These are phyloP conservation scores for Leptographium radiaticola DNA, from an alignment of 2,329 filamentous ascomycete genomes.

Conservation along the genomic window DNA sequence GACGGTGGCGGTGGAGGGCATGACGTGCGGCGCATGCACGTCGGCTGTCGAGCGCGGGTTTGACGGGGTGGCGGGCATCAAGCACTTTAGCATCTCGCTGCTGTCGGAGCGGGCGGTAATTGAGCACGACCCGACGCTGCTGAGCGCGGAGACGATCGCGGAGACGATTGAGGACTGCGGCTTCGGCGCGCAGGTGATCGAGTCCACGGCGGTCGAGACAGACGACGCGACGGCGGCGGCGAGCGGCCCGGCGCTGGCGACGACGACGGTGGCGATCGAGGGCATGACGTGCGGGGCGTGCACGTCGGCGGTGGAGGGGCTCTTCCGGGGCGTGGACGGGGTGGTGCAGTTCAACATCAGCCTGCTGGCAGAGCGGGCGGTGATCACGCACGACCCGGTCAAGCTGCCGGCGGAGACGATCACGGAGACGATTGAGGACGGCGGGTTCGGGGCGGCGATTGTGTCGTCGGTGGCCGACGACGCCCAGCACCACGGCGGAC, in stretches of 20 bases:
- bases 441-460: conserved; percentile 78
- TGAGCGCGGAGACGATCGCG: conserved; percentile 39
- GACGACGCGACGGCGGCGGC: conserved; percentile 14
- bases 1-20: conserved; percentile 68
- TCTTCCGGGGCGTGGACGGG: conserved; percentile 65
- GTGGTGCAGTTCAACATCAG: conserved; percentile 88
- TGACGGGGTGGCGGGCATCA: conserved; percentile 59
- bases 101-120: conserved; percentile 77
- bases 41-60: conserved; percentile 75
- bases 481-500: conserved; percentile 22
- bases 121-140: conserved; percentile 53
- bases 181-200: conserved; percentile 68
- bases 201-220: conserved; percentile 38
- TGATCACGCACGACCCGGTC: conserved; percentile 68
- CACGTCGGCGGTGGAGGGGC: conserved; percentile 78
- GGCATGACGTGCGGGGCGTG: conserved; percentile 98
- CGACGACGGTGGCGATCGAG: conserved; percentile 78
- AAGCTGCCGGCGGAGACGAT: conserved; percentile 64
- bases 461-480: conserved; percentile 58
- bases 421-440: conserved; percentile 71
- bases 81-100: conserved; percentile 68
- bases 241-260: conserved; percentile 38
- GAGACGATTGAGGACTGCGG: conserved; percentile 58
- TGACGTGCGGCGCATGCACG: conserved; percentile 86
- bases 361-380: conserved; percentile 79